Evolutionary conservation across 352 stramenopile genomes (phyloP).

Genomic region (Discostella stelligera): DNA sequence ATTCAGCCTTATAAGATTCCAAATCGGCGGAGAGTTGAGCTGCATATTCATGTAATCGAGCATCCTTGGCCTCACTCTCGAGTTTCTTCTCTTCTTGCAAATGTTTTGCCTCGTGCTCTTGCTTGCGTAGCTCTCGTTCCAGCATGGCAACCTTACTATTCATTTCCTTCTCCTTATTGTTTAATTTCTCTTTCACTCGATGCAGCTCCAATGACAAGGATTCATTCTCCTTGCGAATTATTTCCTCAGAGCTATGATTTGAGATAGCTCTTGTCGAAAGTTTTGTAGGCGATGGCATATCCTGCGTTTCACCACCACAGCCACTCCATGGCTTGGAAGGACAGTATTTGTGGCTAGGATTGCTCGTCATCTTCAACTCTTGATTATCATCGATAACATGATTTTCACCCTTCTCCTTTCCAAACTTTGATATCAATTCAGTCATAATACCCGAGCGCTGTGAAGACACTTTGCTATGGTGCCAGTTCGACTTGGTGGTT

Average conservation of each 20-base stretch:
- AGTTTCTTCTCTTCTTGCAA: slow-evolving; percentile 16
- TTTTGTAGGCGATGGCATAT: neutral
- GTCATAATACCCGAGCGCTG: neutral
- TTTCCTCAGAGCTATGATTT: slow-evolving; percentile 10
- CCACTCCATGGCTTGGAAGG: neutral
- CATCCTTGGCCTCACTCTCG: slow-evolving; percentile 8
- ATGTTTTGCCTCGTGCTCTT: slow-evolving; percentile 28
- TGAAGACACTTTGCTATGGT: neutral
- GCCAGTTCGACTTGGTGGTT: too few relatives aligned
- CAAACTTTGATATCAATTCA: neutral
- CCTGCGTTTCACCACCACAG: neutral
- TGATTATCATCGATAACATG: neutral
- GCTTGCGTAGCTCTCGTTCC: slow-evolving; percentile 26
- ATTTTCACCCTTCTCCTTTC: neutral
- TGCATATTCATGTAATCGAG: slow-evolving; percentile 20
- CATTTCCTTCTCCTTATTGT: slow-evolving; percentile 28
- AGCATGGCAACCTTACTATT: slow-evolving; percentile 3
- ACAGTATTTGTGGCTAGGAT: neutral
- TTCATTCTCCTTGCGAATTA: slow-evolving; percentile 15
- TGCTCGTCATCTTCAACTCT: neutral
- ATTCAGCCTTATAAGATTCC: slow-evolving; percentile 53
- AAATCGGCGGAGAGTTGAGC: slow-evolving; percentile 41
- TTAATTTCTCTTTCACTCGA: slow-evolving; percentile 34
- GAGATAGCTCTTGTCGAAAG: neutral
- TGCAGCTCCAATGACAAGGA: slow-evolving; percentile 20